phyloP scores from a whole-genome alignment of 805 yeast genomes.

The Cyberlindnera mississippiensis region DNA sequence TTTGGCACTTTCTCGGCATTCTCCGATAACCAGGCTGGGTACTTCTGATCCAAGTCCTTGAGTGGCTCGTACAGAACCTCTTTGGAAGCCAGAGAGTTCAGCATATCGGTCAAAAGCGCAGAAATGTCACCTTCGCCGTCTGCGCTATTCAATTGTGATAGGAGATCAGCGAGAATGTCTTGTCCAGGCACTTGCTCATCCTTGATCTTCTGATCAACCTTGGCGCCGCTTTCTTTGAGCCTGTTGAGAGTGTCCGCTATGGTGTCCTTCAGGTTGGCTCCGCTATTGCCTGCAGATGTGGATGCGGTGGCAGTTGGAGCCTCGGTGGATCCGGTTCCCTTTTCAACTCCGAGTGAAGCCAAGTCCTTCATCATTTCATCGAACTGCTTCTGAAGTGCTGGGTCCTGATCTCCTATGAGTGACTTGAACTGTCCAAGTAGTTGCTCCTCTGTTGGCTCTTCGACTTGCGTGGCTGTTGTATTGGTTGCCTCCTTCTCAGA shows the following conservation, averaged over 20 bases:
- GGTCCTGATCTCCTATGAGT: slow-evolving; percentile 41
- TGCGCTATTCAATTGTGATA: slow-evolving; percentile 55
- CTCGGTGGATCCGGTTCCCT: too few relatives aligned
- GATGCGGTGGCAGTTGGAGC: background rate
- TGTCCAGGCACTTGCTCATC: slow-evolving; percentile 48
- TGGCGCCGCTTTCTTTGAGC: slow-evolving; percentile 69
- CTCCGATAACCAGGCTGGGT: slow-evolving; percentile 63
- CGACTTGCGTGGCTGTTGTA: too few relatives aligned
- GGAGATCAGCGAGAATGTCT: slow-evolving; percentile 52
- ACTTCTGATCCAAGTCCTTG: slow-evolving; percentile 71
- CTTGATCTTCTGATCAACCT: slow-evolving; percentile 57
- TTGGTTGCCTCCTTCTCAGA: too few relatives aligned
- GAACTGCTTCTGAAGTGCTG: slow-evolving; percentile 48
- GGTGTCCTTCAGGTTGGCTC: slow-evolving; percentile 56
- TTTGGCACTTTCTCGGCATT: slow-evolving; percentile 37
- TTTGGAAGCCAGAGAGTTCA: slow-evolving; percentile 79
- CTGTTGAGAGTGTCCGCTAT: slow-evolving; percentile 79
- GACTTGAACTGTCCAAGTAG: slow-evolving; percentile 27
- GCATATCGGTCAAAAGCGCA: slow-evolving; percentile 63
- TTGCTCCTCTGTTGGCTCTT: slow-evolving; percentile 10
- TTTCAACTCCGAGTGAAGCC: slow-evolving; percentile 23
- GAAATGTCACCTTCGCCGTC: slow-evolving; percentile 53
- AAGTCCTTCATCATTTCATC: slow-evolving; percentile 38
- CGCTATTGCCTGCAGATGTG: slow-evolving; percentile 3
- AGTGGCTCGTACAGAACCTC: slow-evolving; percentile 86